Conservation (phyloP, 257 asterid species). For the Ilex aquifolium region DNA sequence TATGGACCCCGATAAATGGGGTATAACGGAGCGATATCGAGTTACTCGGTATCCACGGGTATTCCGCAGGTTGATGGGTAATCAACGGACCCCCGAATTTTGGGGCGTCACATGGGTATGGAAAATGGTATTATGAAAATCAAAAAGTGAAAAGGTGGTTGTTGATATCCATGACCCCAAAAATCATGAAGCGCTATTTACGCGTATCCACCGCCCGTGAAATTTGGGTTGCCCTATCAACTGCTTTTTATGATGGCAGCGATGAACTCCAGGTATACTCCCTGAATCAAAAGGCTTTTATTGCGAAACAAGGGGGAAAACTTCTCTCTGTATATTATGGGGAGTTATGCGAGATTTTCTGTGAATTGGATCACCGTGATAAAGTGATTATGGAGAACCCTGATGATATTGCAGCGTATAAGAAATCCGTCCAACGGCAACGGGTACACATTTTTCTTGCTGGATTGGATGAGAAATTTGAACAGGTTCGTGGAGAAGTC, state of each 20-base stretch:
- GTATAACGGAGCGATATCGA: too few relatives aligned
- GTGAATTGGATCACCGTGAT: neutral
- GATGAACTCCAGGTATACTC: neutral
- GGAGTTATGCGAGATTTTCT: neutral
- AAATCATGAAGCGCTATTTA: neutral
- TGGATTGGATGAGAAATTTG: neutral
- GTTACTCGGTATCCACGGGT: too few relatives aligned
- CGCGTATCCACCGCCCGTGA: neutral
- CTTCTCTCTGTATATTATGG: neutral
- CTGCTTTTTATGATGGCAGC: neutral
- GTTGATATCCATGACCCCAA: neutral
- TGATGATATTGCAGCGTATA: neutral
- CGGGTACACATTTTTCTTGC: conserved; percentile 1
- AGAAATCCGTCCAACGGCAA: neutral
- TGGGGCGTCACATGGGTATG: too few relatives aligned
- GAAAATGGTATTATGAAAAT: neutral
- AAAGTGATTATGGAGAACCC: neutral
- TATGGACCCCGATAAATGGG: too few relatives aligned
- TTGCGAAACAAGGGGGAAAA: neutral
- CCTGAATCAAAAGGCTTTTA: neutral
- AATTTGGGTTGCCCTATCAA: neutral
- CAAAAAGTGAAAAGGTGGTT: neutral
- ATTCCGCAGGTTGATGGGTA: too few relatives aligned
- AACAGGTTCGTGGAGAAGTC: neutral
- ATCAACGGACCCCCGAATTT: too few relatives aligned